Evolutionary conservation across 108 stramenopile genomes (phyloP).

Genomic region (Schizochytrium sp.): DNA sequence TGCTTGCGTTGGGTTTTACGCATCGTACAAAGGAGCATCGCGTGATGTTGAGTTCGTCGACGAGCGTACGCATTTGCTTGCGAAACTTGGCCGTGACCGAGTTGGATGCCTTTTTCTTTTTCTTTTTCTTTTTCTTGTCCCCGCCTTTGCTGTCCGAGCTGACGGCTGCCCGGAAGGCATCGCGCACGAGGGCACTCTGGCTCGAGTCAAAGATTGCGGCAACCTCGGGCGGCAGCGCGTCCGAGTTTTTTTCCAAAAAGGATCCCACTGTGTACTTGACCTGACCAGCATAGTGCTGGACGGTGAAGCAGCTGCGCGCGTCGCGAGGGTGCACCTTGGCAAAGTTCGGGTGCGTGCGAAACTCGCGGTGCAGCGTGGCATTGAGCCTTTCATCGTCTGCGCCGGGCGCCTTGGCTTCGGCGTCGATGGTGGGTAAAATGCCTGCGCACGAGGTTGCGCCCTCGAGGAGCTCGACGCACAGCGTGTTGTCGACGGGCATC

Average conservation of each 20-base stretch:
- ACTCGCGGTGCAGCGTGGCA: constrained; percentile 34
- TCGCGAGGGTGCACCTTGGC: constrained; percentile 29
- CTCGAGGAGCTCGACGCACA: constrained; percentile 44
- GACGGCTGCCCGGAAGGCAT: not conserved
- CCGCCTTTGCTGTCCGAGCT: not conserved
- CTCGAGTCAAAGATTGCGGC: constrained; percentile 54
- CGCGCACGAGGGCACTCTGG: constrained; percentile 53
- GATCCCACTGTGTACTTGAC: constrained; percentile 74
- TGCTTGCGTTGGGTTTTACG: constrained; percentile 83
- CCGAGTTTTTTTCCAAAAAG: constrained; percentile 74
- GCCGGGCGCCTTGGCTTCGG: constrained; percentile 45
- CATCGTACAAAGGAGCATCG: constrained; percentile 94
- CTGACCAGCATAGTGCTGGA: constrained; percentile 85
- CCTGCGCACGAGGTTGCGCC: constrained; percentile 38
- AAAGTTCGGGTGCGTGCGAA: constrained; percentile 42
- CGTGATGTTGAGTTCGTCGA: constrained; percentile 74
- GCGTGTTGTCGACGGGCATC: constrained; percentile 54
- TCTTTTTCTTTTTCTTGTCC: not conserved
- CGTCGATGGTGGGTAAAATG: constrained; percentile 52
- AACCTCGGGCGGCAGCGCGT: constrained; percentile 67
- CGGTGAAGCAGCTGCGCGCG: constrained; percentile 53
- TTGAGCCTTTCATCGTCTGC: constrained; percentile 39
- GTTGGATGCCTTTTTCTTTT: not conserved
- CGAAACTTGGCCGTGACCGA: constrained; percentile 68
- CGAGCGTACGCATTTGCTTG: constrained; percentile 67